phyloP scores from a whole-genome alignment of 139 green algal genomes.

The Auxenochlorella pyrenoidosa region DNA sequence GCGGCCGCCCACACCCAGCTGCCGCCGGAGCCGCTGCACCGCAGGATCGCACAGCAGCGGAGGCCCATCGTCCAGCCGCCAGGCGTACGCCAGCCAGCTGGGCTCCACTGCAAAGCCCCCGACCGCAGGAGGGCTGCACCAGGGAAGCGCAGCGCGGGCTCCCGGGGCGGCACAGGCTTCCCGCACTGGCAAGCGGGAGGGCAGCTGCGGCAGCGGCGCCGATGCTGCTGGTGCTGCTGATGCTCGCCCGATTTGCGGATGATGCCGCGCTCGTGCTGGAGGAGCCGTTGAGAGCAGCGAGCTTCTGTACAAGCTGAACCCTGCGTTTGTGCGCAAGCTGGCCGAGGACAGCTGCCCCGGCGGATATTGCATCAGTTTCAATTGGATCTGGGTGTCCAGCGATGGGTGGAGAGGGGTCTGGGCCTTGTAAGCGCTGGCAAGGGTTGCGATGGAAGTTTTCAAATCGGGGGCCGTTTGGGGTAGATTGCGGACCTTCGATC shows the following conservation, averaged over 20 bases:
- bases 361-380: too few species aligned
- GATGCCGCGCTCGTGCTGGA: background rate
- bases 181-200: background rate
- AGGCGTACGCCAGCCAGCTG: slow-evolving; percentile 4
- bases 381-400: too few species aligned
- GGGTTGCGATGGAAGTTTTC: too few species aligned
- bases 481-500: too few species aligned
- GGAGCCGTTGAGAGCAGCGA: too few species aligned
- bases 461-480: too few species aligned
- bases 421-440: too few species aligned
- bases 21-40: background rate
- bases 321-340: too few species aligned
- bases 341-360: too few species aligned
- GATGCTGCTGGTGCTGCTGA: background rate
- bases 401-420: too few species aligned
- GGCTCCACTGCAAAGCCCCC: background rate
- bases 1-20: slow-evolving; percentile 1
- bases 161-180: background rate
- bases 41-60: background rate
- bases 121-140: background rate
- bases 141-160: background rate
- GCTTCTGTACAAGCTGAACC: too few species aligned
- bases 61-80: background rate
- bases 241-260: background rate
- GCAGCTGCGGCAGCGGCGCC: background rate